Evolutionary conservation across 1,284 basidiomycete species (phyloP), one percentile per base, ranked within the genome.

Genomic region (Macrocystidia cucumis): DNA sequence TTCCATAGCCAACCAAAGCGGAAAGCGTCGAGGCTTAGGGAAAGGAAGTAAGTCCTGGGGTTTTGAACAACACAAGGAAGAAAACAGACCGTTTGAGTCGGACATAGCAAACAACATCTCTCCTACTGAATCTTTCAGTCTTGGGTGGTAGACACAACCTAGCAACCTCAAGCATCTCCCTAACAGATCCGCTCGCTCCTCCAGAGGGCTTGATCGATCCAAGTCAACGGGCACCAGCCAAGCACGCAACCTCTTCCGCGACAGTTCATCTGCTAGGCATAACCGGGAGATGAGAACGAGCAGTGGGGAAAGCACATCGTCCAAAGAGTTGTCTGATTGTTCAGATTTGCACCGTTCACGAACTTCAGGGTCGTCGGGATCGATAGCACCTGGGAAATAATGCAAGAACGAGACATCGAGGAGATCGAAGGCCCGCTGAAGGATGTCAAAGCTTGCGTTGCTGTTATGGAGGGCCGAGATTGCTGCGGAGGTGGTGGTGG

Each of bases 1-100:
- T 91, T 14, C 92, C 92, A 46, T 96, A 95, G 3, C 91, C 91
- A 31, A 93, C 74, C 35, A 85, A 77, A 4, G 76, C 68, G 5
- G 78, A 76, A 5, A 95, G 63, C 0, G 64, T 71, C 9, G 70
- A 66, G 13, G 82, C 87, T 90, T 49, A 17, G 35, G 29, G 38
- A 19, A 30, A 16, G 29, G 37, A 16, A 22, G 34, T 35, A 8
- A 31, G 20, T 20, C 13, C n/a, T n/a, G 21, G 19, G 17, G 19
- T 25, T 5, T 34, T 23, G 8, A 36, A 5, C 22, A 26, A 14
- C 7, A 26, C 8, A 36, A 13, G n/a, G 19, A 32, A 20, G 32
- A 35, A 16, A 20, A 57, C 78, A 54, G 52, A 90, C 89, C 75
- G 57, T 93, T 78, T 2, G 73, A 79, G 43, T 86, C 81, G 46